phyloP scores from a whole-genome alignment of 176 grass and related monocot species.

The Juncus effusus region DNA sequence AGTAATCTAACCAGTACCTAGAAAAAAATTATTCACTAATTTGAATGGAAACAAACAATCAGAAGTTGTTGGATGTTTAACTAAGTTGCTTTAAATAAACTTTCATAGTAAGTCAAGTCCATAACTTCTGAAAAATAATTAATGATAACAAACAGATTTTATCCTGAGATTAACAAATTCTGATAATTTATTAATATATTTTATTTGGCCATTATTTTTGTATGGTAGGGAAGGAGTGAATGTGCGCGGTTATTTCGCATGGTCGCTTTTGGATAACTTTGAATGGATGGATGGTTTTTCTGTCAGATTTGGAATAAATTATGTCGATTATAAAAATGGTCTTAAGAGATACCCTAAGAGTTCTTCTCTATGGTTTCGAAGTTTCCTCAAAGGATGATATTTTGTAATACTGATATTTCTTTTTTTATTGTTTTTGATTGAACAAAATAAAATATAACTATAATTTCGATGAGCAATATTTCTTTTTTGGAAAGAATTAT shows the following conservation, averaged over 20 bases:
- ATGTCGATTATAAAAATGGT: constrained; percentile 62
- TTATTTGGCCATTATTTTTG: constrained; percentile 10
- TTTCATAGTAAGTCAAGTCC: too few species aligned
- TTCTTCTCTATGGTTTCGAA: constrained; percentile 58
- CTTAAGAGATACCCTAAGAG: constrained; percentile 75
- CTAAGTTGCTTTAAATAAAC: too few species aligned
- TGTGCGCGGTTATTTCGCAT: constrained; percentile 72
- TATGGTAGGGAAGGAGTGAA: constrained; percentile 51
- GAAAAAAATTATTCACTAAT: too few species aligned
- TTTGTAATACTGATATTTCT: neutral
- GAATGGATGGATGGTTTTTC: constrained; percentile 83
- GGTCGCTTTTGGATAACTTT: constrained; percentile 84
- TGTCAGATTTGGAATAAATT: constrained; percentile 72
- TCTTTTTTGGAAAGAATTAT: too few species aligned
- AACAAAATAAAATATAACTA: too few species aligned
- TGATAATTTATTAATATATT: neutral
- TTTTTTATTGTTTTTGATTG: too few species aligned
- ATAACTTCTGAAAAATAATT: too few species aligned
- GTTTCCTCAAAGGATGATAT: constrained; percentile 45
- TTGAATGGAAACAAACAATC: too few species aligned
- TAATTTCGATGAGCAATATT: too few species aligned
- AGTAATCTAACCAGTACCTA: neutral
- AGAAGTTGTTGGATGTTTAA: too few species aligned
- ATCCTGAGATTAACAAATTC: neutral
- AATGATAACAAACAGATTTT: too few species aligned